Base-by-base conservation (phyloP, 2,329 filamentous ascomycete species). In the Fusarium sp. region DNA sequence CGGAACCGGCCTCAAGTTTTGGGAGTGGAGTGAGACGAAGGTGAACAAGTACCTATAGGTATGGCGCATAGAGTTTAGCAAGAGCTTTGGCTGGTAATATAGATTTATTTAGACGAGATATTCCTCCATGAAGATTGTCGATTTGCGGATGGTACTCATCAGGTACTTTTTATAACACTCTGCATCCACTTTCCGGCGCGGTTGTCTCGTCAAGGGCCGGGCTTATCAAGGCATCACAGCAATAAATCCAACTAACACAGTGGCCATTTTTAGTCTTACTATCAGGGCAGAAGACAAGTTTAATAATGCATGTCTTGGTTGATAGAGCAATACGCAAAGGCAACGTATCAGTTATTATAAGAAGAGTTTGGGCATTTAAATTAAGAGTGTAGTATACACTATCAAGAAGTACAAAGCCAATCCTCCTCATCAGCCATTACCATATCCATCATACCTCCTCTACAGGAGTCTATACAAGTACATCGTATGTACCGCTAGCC, bases 401-500 rank as follows among this genome's bases (percentile, higher is more conserved):
- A 58, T 58, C 35, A 58, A 57, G 56, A 58, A 58, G 56, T 58
- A 58, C 56, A 58, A 58, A 38, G 32, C 35, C 25, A 27, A 38
- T 58, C 56, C 56, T 57, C 54, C 32, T 63, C 43, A 37, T 52
- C 45, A 47, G 25, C 35, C 20, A 52, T 54, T 54, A 52, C 45
- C 60, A 47, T 54, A 50, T 27, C 38, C 45, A 32, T 15, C 50
- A 54, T 54, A 5, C 27, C 50, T 33, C 27, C 25, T 54, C 27
- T 27, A 32, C 27, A 52, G 27, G 47, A 32, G 9, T n/a, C n/a
- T n/a, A 32, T 54, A 32, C 27, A 20, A 20, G 50, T 32, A 54
- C 27, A 54, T 54, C 11, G 14, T 27, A 47, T 17, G 27, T 30
- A 14, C 27, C 27, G n/a, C n/a, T 9, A 12, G 27, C 4, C 2